These are phyloP conservation scores for Stagonosporopsis tanaceti DNA, from an alignment of 2,329 filamentous ascomycete genomes.

Conservation along the genomic window DNA sequence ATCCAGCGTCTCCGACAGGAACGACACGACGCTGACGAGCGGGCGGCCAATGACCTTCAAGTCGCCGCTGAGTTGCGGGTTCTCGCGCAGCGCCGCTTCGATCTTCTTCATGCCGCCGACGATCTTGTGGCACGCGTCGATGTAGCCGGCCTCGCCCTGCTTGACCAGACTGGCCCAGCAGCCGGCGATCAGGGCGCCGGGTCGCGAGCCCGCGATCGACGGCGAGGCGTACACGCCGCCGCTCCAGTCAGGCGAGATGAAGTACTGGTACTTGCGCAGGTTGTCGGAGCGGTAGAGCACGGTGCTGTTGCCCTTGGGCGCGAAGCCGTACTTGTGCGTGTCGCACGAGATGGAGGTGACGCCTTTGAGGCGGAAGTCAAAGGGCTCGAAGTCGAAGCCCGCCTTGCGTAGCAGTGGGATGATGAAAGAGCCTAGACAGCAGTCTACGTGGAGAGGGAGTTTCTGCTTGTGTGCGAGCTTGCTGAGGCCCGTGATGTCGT, in stretches of 20 bases:
- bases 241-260: constrained; percentile 92
- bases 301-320: constrained; percentile 95
- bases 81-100: constrained; percentile 72
- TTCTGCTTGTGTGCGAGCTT: constrained; percentile 80
- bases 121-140: constrained; percentile 85
- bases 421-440: constrained; percentile 95
- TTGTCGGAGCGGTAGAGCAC: constrained; percentile 84
- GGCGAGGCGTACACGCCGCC: constrained; percentile 96
- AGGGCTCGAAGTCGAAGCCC: constrained; percentile 87
- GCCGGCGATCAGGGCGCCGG: constrained; percentile 91
- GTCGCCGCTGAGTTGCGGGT: constrained; percentile 73
- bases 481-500: constrained; percentile 88
- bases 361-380: constrained; percentile 93
- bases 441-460: constrained; percentile 93
- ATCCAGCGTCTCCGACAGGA: constrained; percentile 82
- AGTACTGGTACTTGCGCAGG: constrained; percentile 92
- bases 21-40: constrained; percentile 89
- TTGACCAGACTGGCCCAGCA: constrained; percentile 94
- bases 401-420: constrained; percentile 90
- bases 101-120: constrained; percentile 88
- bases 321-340: constrained; percentile 99
- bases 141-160: constrained; percentile 86
- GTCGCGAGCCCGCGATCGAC: constrained; percentile 87
- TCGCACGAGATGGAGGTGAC: constrained; percentile 96
- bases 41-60: constrained; percentile 84